Conservation (phyloP, 2,329 filamentous ascomycete species). For the Aureobasidium sp. region DNA sequence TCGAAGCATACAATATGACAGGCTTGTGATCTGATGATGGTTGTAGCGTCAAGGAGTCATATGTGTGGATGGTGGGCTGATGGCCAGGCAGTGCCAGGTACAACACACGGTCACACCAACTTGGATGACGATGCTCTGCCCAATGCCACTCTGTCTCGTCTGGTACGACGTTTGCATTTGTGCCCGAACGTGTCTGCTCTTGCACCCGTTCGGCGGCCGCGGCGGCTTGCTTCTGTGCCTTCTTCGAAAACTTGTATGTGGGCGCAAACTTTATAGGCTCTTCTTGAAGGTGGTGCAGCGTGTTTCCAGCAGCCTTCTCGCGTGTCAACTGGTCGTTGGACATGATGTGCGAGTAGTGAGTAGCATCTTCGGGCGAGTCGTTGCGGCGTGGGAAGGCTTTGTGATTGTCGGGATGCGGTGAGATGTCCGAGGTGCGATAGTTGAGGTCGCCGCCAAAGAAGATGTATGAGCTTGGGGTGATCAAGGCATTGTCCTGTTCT, state of each 20-base stretch:
- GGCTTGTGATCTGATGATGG: conserved; percentile 82
- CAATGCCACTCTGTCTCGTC: conserved; percentile 55
- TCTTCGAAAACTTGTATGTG: conserved; percentile 78
- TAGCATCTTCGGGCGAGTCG: conserved; percentile 43
- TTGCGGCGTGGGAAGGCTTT: conserved; percentile 56
- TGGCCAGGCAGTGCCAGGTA: conserved; percentile 53
- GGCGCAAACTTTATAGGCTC: conserved; percentile 72
- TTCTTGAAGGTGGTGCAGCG: conserved; percentile 73
- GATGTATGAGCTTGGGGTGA: conserved; percentile 45
- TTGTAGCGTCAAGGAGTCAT: conserved; percentile 70
- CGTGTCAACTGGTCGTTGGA: conserved; percentile 69
- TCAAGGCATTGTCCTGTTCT: not conserved
- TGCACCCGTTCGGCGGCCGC: conserved; percentile 17
- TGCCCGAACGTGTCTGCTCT: conserved; percentile 1
- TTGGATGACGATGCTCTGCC: conserved; percentile 76
- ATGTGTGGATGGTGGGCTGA: conserved; percentile 52
- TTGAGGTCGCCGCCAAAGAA: conserved; percentile 92
- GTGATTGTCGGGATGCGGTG: conserved; percentile 46
- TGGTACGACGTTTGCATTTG: conserved; percentile 20
- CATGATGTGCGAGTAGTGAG: conserved; percentile 66
- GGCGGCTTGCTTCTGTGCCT: conserved; percentile 27
- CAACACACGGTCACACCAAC: conserved; percentile 88
- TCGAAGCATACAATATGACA: conserved; percentile 63
- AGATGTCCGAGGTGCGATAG: conserved; percentile 71
- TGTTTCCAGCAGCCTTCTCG: conserved; percentile 62